phyloP scores from a whole-genome alignment of 2,329 filamentous ascomycete genomes.

The Exophiala bonariae region DNA sequence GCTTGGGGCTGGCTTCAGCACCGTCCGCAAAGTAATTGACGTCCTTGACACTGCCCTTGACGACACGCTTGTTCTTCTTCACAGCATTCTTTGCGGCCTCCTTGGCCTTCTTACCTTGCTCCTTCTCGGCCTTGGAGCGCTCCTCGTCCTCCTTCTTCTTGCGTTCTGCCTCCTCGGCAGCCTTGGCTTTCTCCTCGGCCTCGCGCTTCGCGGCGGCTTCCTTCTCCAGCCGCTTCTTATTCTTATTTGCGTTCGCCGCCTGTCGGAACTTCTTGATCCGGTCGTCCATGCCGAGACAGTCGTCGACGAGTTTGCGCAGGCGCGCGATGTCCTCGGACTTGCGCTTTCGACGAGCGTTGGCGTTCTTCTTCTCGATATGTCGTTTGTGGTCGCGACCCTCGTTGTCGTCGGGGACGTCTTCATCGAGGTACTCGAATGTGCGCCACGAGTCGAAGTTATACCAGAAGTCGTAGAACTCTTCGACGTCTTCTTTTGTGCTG shows the following conservation, averaged over 20 bases:
- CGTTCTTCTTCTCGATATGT: slow-evolving; percentile 97
- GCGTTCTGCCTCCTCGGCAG: slow-evolving; percentile 80
- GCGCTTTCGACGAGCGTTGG: slow-evolving; percentile 97
- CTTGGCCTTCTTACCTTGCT: slow-evolving; percentile 91
- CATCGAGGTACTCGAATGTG: slow-evolving; percentile 95
- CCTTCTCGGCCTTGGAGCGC: slow-evolving; percentile 78
- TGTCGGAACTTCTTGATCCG: slow-evolving; percentile 97
- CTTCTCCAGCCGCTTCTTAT: slow-evolving; percentile 87
- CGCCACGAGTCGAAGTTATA: slow-evolving; percentile 99
- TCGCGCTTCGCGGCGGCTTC: slow-evolving; percentile 89
- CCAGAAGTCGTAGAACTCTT: slow-evolving; percentile 99
- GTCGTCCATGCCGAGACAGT: slow-evolving; percentile 80
- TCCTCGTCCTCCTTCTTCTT: slow-evolving; percentile 82
- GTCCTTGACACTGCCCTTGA: slow-evolving; percentile 92
- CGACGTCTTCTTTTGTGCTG: slow-evolving; percentile 83
- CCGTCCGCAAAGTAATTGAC: slow-evolving; percentile 86
- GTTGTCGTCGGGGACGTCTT: slow-evolving; percentile 98
- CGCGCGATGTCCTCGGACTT: slow-evolving; percentile 97
- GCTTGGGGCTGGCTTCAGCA: slow-evolving; percentile 67
- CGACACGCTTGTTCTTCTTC: slow-evolving; percentile 99
- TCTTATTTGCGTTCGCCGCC: slow-evolving; percentile 88
- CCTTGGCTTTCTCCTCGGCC: slow-evolving; percentile 78
- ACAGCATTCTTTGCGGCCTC: slow-evolving; percentile 97
- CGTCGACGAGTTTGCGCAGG: slow-evolving; percentile 85
- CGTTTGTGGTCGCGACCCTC: slow-evolving; percentile 99